phyloP scores from a whole-genome alignment of 768 basidiomycete genomes.

The Pisolithus microcarpus region DNA sequence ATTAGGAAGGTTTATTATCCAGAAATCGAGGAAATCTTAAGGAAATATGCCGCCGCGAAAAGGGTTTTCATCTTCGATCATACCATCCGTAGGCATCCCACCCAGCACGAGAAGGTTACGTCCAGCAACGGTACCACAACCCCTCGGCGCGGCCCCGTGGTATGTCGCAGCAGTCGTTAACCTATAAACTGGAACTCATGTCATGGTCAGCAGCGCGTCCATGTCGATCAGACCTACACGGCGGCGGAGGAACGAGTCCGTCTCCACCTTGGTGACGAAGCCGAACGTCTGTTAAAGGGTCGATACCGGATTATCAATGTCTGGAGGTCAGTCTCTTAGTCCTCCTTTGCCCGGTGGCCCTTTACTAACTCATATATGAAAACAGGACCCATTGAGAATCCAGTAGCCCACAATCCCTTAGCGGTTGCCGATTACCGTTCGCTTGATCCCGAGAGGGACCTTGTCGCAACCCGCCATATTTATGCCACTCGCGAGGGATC shows the following conservation, averaged over 20 bases:
- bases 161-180: slow-evolving; percentile 9
- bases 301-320: slow-evolving; percentile 41
- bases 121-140: not conserved
- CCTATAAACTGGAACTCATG: not conserved
- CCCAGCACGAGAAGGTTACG: not conserved
- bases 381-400: slow-evolving; percentile 30
- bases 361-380: not conserved
- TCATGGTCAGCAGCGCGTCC: slow-evolving; percentile 29
- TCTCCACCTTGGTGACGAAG: slow-evolving; percentile 34
- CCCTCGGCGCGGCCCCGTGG: slow-evolving; percentile 27
- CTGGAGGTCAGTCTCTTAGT: slow-evolving; percentile 27
- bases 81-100: slow-evolving; percentile 30
- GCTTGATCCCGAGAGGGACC: slow-evolving; percentile 30
- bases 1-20: slow-evolving; percentile 35
- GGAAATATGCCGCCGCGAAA: slow-evolving; percentile 32
- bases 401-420: slow-evolving; percentile 35
- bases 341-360: not conserved
- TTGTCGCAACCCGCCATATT: slow-evolving; percentile 31
- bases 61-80: slow-evolving; percentile 40
- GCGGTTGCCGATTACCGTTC: slow-evolving; percentile 36
- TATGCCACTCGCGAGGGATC: slow-evolving; percentile 29
- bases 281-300: slow-evolving; percentile 33
- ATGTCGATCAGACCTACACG: slow-evolving; percentile 39
- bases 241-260: slow-evolving; percentile 33
- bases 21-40: slow-evolving; percentile 37